Evolutionary conservation across 768 basidiomycete genomes (phyloP), one percentile per base, ranked within the genome.

Genomic region (Agrocybe praecox): DNA sequence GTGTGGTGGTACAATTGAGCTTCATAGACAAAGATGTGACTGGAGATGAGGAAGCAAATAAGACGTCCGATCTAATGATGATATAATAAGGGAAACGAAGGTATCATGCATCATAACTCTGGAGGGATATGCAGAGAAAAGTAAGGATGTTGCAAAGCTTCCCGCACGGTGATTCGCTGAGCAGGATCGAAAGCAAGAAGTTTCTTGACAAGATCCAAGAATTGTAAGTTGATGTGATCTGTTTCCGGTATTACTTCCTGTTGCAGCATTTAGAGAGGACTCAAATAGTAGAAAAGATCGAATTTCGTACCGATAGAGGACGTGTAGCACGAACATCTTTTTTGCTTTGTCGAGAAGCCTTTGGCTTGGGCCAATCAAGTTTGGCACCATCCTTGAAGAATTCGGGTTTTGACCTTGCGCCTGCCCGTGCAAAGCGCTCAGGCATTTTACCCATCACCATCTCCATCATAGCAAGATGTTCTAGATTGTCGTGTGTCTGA

Each of bases 401-500:
- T 67, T 98, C 96, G 8, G 94, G 87, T 66, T 96, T 96, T 49
- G 87, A 84, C 46, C 89, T 82, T 9, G 88, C 85, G 17, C 89
- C 90, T 44, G 82, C 80, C 43, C 89, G 82, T 36, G 86, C 85
- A 67, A 96, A 94, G 6, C 88, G 86, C 49, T 90, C 87, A 0
- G 96, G 93, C 89, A 98, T 96, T 76, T 91, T 92, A 56, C 96
- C 96, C 92, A 98, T 98, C 36, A 98, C 97, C 71, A 92, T 89
- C 71, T 98, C 96, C 97, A 99, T 99, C 97, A 99, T 99, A 40
- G 96, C 97, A 14, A 99, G 85, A 73, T 99, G 97, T 71, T 99
- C 97, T 9, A 98, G 83, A 70, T 99, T 98, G 74, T 98, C 96
- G 67, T 98, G 97, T 0, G 97, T 98, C 73, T 99, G 97, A 76